Evolutionary conservation across 2,329 filamentous ascomycete species (phyloP).

Genomic region (Trichoderma hamatum): DNA sequence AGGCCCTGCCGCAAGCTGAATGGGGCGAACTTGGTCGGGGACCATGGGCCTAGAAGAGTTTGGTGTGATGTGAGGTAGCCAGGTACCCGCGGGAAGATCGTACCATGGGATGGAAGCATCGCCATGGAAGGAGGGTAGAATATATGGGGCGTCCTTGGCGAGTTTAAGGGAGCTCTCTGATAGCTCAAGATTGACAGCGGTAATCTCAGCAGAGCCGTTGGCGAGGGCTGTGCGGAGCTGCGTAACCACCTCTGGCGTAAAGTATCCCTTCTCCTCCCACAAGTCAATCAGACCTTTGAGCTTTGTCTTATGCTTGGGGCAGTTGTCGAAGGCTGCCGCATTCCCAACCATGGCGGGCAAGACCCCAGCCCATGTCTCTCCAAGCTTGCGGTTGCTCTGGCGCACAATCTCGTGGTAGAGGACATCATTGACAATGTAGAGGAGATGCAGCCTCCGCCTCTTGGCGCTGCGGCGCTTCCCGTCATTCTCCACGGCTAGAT

Average conservation of each 20-base stretch:
- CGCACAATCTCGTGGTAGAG: constrained; percentile 68
- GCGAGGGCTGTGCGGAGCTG: constrained; percentile 63
- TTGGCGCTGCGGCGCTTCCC: constrained; percentile 56
- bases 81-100: constrained; percentile 79
- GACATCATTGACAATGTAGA: constrained; percentile 79
- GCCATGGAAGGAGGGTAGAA: constrained; percentile 77
- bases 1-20: constrained; percentile 69
- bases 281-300: constrained; percentile 65
- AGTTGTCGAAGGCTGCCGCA: constrained; percentile 60
- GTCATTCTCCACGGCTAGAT: constrained; percentile 35
- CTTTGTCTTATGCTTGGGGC: constrained; percentile 68
- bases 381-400: constrained; percentile 56
- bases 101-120: constrained; percentile 74
- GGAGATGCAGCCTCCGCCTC: constrained; percentile 71
- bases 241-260: constrained; percentile 55
- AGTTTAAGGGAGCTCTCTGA: constrained; percentile 40
- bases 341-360: constrained; percentile 65
- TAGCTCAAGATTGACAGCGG: constrained; percentile 30
- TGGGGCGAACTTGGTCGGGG: constrained; percentile 68
- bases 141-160: constrained; percentile 64
- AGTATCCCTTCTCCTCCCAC: constrained; percentile 71
- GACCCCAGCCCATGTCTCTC: constrained; percentile 58
- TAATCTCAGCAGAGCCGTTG: constrained; percentile 38
- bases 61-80: constrained; percentile 76
- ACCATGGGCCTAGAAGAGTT: constrained; percentile 77